phyloP scores from a whole-genome alignment of 352 stramenopile species.

The Thalassiosira oceanica region DNA sequence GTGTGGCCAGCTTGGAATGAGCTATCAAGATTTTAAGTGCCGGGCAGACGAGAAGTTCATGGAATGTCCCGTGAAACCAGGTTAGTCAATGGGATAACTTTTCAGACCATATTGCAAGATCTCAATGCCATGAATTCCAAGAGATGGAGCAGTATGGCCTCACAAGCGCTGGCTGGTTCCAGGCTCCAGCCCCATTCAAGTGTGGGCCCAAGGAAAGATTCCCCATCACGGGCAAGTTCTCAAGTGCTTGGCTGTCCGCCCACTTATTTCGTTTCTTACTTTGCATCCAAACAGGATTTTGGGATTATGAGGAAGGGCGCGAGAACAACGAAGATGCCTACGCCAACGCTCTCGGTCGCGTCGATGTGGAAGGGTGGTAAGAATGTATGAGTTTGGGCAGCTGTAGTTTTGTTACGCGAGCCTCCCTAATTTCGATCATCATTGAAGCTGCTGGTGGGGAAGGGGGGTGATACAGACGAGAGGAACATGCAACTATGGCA shows the following conservation, averaged over 20 bases:
- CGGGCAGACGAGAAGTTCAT: conserved; percentile 42
- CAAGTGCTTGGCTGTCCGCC: no score
- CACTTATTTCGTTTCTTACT: no score
- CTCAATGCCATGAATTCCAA: no score
- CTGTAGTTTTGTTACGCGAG: not conserved
- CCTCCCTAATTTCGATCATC: no score
- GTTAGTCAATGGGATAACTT: no score
- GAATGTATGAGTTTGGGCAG: not conserved
- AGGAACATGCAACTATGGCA: conserved; percentile 47
- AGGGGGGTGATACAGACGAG: conserved; percentile 27
- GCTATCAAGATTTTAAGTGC: conserved; percentile 58
- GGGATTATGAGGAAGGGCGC: conserved; percentile 46
- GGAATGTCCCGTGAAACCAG: conserved; percentile 45
- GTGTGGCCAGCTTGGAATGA: conserved; percentile 57
- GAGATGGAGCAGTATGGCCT: conserved; percentile 56
- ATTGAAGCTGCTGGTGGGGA: conserved; percentile 27
- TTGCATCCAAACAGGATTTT: no score
- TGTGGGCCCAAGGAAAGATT: conserved; percentile 41
- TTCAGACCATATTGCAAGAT: no score
- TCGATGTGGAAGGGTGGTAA: conserved; percentile 52
- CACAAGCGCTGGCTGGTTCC: conserved; percentile 53
- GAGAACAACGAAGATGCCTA: conserved; percentile 53
- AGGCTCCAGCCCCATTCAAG: conserved; percentile 50
- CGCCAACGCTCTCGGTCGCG: conserved; percentile 39
- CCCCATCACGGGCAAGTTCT: conserved; percentile 33